Base-by-base conservation (phyloP, 805 yeast species). In the Zygoascus flipseniorum region DNA sequence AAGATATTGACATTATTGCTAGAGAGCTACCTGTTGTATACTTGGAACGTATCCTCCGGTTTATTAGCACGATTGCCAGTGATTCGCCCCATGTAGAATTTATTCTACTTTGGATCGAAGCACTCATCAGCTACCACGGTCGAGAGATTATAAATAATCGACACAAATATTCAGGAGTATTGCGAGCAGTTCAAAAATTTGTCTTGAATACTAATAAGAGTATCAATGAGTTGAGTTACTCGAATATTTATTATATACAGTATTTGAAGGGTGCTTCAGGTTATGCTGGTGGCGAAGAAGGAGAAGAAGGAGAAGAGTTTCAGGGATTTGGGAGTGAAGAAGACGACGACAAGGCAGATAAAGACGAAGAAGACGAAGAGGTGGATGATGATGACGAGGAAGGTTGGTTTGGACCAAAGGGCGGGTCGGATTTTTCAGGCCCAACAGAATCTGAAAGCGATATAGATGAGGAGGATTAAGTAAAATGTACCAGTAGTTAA, bases 21-120 rank as follows among this genome's bases (percentile, higher is more conserved):
- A 67, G 74, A n/a, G 86, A 79, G 49, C 63, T 92, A 18, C 99
- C 99, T 0, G 73, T 74, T 0, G 85, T 89, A 0, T 92, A 93
- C 61, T 76, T 89, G 46, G 76, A 81, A 43, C 77, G 85, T 54
- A 62, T 92, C 37, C 66, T 93, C 46, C 69, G 72, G 35, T 89
- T 88, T 56, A 76, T 93, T 61, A 93, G 87, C 1, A 77, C 78
- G 43, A 76, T 79, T 58, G 75, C 82, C 37, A 77, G 77, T 65
- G 86, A 83, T 2, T 81, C 89, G 5, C 89, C 80, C 35, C 98
- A 93, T 69, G 66, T 92, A 23, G 97, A 93, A 70, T 89, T 83
- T 71, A 82, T 83, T 61, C 67, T 93, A 57, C 60, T 85, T 10
- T 93, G 99, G 98, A 76, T 92, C 35, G 81, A 83, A 59, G 72